phyloP scores from a whole-genome alignment of 78 protist species.

The Chrysochromulina parva region DNA sequence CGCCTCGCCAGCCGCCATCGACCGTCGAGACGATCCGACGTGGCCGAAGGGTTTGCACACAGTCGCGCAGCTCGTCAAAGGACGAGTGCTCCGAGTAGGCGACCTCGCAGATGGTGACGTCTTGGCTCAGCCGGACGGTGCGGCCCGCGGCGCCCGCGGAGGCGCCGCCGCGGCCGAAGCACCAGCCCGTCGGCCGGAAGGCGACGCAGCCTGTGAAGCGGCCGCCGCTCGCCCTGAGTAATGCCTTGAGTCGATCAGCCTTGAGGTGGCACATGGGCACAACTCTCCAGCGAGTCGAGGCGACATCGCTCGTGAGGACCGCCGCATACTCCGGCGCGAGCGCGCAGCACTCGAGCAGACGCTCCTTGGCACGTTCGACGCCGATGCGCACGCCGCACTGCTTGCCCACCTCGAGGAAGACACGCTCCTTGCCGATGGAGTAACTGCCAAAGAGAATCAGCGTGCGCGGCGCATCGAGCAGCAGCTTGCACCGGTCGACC shows the following conservation, averaged over 20 bases:
- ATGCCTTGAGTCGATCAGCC: background rate
- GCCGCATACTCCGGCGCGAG: background rate
- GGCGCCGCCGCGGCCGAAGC: background rate
- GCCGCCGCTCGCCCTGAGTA: background rate
- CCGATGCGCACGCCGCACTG: slow-evolving; percentile 11
- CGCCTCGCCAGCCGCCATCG: no score
- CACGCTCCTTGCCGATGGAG: slow-evolving; percentile 80
- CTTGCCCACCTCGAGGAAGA: slow-evolving; percentile 51
- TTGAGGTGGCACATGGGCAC: slow-evolving; percentile 40
- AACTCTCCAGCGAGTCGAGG: slow-evolving; percentile 34
- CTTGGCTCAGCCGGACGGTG: background rate
- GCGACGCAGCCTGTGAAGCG: slow-evolving; percentile 47
- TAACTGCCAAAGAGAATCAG: slow-evolving; percentile 76
- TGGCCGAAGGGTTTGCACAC: slow-evolving; percentile 32
- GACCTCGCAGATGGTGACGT: slow-evolving; percentile 20
- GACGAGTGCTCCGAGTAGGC: slow-evolving; percentile 79
- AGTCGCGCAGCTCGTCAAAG: slow-evolving; percentile 62
- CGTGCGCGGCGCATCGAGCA: background rate
- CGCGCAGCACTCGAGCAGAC: background rate
- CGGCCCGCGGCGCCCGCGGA: background rate
- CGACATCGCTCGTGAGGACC: slow-evolving; percentile 40
- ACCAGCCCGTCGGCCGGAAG: slow-evolving; percentile 56
- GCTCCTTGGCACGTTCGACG: background rate
- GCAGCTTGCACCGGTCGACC: background rate
- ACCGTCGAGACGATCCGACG: background rate